Conservation (phyloP, 2,329 filamentous ascomycete genomes). For the Xylariaceae sp. region DNA sequence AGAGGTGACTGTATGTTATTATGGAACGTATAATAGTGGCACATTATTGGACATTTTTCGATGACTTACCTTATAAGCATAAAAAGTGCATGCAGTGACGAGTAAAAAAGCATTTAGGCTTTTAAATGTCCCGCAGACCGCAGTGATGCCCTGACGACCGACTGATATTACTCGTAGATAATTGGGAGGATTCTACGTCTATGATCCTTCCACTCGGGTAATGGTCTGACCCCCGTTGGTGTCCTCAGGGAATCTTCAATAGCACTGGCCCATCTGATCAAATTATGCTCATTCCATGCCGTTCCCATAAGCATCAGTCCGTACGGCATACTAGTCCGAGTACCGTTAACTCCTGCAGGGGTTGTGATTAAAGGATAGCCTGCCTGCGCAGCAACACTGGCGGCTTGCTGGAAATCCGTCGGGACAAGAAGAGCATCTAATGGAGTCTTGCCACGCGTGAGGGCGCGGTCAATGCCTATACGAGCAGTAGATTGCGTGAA, state of each 20-base stretch:
- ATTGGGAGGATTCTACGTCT: background rate
- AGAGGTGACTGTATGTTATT: too few relatives aligned
- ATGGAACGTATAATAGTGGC: too few relatives aligned
- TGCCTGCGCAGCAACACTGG: slow-evolving; percentile 70
- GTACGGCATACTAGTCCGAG: slow-evolving; percentile 57
- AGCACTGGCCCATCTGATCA: slow-evolving; percentile 61
- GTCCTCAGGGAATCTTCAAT: slow-evolving; percentile 51
- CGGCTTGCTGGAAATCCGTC: slow-evolving; percentile 64
- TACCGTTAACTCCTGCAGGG: slow-evolving; percentile 54
- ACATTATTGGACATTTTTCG: too few relatives aligned
- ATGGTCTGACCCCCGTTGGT: background rate
- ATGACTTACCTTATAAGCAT: too few relatives aligned
- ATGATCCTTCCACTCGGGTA: background rate
- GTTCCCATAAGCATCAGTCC: slow-evolving; percentile 59
- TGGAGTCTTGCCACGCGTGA: slow-evolving; percentile 43
- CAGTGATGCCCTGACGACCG: too few relatives aligned
- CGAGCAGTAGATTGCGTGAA: slow-evolving; percentile 61
- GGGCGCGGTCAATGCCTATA: slow-evolving; percentile 67
- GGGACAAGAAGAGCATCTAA: slow-evolving; percentile 67
- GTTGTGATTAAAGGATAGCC: slow-evolving; percentile 72
- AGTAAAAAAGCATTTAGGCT: too few relatives aligned
- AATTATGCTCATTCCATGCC: slow-evolving; percentile 56
- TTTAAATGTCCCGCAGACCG: too few relatives aligned
- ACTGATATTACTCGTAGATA: background rate
- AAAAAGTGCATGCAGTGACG: too few relatives aligned